These are phyloP conservation scores for Aspergillus carlsbadensis DNA, from an alignment of 495 filamentous ascomycete genomes.

Conservation along the genomic window DNA sequence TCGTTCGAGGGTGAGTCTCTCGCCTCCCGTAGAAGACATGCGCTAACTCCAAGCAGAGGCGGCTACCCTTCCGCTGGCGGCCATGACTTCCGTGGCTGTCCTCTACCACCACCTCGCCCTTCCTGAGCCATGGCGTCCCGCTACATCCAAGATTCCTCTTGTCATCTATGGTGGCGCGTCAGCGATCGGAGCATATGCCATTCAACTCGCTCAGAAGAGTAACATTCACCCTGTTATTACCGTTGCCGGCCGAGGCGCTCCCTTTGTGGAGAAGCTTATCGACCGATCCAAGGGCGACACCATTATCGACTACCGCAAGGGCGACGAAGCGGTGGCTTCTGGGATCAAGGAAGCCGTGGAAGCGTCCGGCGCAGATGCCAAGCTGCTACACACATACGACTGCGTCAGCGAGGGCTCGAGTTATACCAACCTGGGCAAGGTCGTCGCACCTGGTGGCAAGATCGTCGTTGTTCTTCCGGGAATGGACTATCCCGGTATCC, in stretches of 20 bases:
- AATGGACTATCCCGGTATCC: conserved; percentile 25
- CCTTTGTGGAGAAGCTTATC: conserved; percentile 56
- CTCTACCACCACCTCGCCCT: conserved; percentile 58
- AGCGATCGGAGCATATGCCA: conserved; percentile 63
- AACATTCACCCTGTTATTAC: conserved; percentile 70
- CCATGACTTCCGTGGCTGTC: conserved; percentile 66
- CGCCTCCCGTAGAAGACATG: not conserved
- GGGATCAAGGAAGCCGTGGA: conserved; percentile 24
- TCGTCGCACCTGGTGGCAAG: conserved; percentile 34
- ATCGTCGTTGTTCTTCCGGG: conserved; percentile 55
- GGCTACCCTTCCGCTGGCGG: conserved; percentile 67
- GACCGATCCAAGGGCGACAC: conserved; percentile 63
- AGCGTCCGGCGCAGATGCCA: not conserved
- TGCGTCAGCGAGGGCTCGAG: conserved; percentile 57
- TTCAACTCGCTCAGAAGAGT: conserved; percentile 62
- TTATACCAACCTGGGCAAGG: conserved; percentile 22
- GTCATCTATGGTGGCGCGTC: conserved; percentile 64
- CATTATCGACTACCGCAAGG: conserved; percentile 64
- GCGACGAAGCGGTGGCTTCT: conserved; percentile 11
- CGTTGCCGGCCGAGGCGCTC: conserved; percentile 56
- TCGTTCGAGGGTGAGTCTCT: conserved; percentile 54
- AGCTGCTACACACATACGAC: conserved; percentile 55
- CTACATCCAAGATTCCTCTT: conserved; percentile 45
- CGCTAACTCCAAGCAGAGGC: conserved; percentile 43
- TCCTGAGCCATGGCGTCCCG: conserved; percentile 58